phyloP scores from a whole-genome alignment of 495 filamentous ascomycete genomes.

The Aspergillus incahuasiensis region DNA sequence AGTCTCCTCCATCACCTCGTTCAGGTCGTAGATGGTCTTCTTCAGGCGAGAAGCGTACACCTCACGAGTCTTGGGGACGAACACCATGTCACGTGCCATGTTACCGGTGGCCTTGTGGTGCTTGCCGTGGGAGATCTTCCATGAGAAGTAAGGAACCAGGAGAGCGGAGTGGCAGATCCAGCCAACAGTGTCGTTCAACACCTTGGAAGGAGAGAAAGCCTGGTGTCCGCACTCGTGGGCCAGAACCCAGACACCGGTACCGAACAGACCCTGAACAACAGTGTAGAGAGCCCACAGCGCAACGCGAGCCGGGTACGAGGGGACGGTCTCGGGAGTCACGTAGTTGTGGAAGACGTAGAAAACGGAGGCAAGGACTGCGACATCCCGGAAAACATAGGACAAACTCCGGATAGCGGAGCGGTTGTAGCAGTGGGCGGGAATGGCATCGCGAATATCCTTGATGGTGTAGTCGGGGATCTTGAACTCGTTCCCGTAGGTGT shows the following conservation, averaged over 20 bases:
- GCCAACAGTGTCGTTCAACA: conserved; percentile 79
- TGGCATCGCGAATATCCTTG: conserved; percentile 63
- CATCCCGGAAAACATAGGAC: conserved; percentile 59
- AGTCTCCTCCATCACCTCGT: conserved; percentile 90
- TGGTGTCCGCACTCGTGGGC: conserved; percentile 73
- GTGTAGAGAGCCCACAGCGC: conserved; percentile 58
- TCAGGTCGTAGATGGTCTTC: conserved; percentile 67
- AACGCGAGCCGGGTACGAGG: conserved; percentile 44
- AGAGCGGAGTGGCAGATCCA: conserved; percentile 79
- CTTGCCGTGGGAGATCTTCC: conserved; percentile 90
- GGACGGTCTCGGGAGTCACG: conserved; percentile 60
- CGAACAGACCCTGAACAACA: conserved; percentile 60
- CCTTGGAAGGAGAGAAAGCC: conserved; percentile 76
- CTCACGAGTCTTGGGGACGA: conserved; percentile 81
- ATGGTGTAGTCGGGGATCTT: conserved; percentile 67
- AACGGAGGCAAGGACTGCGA: conserved; percentile 49
- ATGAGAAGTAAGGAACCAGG: conserved; percentile 85
- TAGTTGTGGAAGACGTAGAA: conserved; percentile 63
- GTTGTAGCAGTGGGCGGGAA: conserved; percentile 60
- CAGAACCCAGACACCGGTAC: conserved; percentile 66
- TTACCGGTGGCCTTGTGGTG: conserved; percentile 96
- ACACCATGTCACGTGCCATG: conserved; percentile 96
- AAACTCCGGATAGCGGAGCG: conserved; percentile 57
- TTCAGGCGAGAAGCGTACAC: conserved; percentile 67
- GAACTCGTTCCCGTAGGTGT: conserved; percentile 66